Conservation (phyloP, 352 stramenopile species). For the Pythium rhizo-oryzae region DNA sequence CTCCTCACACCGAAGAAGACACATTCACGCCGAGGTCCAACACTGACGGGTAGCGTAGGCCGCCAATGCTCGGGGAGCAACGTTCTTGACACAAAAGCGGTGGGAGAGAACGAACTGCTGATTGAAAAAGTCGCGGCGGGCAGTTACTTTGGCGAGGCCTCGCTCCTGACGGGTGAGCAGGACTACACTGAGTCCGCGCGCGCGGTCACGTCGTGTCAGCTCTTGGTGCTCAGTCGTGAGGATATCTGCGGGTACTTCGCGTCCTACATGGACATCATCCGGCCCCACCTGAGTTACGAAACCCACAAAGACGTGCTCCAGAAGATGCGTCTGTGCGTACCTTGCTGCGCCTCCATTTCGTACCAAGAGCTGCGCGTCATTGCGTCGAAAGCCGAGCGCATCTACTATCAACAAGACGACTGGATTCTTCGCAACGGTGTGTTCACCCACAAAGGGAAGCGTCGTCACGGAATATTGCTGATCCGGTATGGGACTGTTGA, state of each 20-base stretch:
- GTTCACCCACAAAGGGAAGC: conserved; percentile 16
- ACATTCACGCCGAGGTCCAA: conserved; percentile 9
- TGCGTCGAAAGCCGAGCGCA: conserved; percentile 42
- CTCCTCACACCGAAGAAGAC: conserved; percentile 24
- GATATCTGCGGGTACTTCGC: conserved; percentile 63
- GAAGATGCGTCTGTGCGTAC: conserved; percentile 40
- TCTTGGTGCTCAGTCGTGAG: conserved; percentile 56
- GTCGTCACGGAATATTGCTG: conserved; percentile 22
- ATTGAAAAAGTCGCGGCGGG: conserved; percentile 42
- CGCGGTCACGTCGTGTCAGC: conserved; percentile 33
- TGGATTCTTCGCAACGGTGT: conserved; percentile 45
- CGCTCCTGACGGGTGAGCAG: conserved; percentile 33
- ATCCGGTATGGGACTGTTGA: conserved; percentile 28
- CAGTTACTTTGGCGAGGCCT: conserved; percentile 72
- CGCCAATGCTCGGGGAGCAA: conserved; percentile 8
- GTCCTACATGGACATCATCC: conserved; percentile 72
- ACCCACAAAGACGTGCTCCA: conserved; percentile 53
- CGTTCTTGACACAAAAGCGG: not conserved
- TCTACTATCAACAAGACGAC: conserved; percentile 45
- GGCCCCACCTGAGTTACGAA: conserved; percentile 60
- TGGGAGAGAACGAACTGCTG: conserved; percentile 13
- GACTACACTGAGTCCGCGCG: conserved; percentile 60
- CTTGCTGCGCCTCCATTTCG: conserved; percentile 46
- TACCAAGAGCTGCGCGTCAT: conserved; percentile 62
- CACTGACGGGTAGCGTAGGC: not conserved